Percentiles rank a stretch among this genome's conserved stretches.
Conservation (phyloP, 495 filamentous ascomycete genomes). For the Lichenothelia convexa region DNA sequence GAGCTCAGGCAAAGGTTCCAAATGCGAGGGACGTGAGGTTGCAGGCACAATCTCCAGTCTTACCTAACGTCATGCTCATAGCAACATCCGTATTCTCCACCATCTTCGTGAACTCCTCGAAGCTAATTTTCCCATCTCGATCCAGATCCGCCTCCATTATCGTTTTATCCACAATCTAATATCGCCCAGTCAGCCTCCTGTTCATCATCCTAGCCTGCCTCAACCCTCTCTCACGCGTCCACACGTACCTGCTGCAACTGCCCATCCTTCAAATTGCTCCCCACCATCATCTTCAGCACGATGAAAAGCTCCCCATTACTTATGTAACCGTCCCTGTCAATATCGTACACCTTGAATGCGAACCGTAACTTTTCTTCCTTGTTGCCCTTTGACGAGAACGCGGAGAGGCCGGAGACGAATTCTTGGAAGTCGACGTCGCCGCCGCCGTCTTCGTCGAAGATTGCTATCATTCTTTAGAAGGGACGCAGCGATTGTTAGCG, state of each 20-base stretch:
- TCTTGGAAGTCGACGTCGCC: constrained; percentile 98
- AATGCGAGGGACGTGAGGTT: too few species aligned
- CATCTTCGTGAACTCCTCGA: constrained; percentile 98
- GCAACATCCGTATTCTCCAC: constrained; percentile 95
- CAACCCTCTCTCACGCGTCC: background rate
- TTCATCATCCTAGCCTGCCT: background rate
- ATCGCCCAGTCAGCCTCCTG: background rate
- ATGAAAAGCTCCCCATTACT: constrained; percentile 98
- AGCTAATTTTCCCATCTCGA: constrained; percentile 93
- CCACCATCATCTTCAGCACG: constrained; percentile 99
- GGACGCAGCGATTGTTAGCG: too few species aligned
- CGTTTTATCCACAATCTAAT: constrained; percentile 83
- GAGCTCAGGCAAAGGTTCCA: too few species aligned
- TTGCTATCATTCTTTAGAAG: constrained; percentile 99
- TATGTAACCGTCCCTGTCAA: constrained; percentile 96
- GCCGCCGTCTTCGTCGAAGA: constrained; percentile 97
- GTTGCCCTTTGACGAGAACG: constrained; percentile 94
- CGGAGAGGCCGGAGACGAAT: constrained; percentile 88
- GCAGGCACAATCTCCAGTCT: too few species aligned
- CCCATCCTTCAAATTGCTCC: constrained; percentile 96
- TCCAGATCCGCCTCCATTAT: constrained; percentile 99
- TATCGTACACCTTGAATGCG: constrained; percentile 99
- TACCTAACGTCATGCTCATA: constrained; percentile 95
- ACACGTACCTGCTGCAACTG: constrained; percentile 67
- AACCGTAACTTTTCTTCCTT: constrained; percentile 97